Conservation (phyloP, 169 alveolate genomes). For the Miamiensis avidus region DNA sequence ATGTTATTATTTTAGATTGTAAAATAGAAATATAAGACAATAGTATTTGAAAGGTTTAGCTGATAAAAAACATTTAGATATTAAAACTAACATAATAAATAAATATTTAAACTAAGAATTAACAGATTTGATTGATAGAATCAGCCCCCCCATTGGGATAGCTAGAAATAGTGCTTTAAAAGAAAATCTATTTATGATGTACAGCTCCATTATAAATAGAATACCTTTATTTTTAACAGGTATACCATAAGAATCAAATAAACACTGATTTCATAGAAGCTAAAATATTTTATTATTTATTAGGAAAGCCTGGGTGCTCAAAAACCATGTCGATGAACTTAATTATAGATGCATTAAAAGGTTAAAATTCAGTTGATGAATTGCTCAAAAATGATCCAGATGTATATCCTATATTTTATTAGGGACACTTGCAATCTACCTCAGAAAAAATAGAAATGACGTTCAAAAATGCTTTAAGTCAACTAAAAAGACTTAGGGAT, state of each 20-base stretch:
- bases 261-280: too few relatives aligned
- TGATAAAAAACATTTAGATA: neutral
- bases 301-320: slow-evolving; percentile 52
- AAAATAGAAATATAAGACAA: neutral
- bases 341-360: slow-evolving; percentile 30
- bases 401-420: slow-evolving; percentile 9
- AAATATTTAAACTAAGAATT: slow-evolving; percentile 1
- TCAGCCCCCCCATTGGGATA: neutral
- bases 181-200: slow-evolving; percentile 47
- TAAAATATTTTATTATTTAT: too few relatives aligned
- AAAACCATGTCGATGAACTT: slow-evolving; percentile 37
- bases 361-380: neutral
- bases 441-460: too few relatives aligned
- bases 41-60: neutral
- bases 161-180: slow-evolving; percentile 5
- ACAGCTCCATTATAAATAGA: slow-evolving; percentile 36
- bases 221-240: slow-evolving; percentile 45
- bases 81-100: neutral
- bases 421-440: too few relatives aligned
- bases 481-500: slow-evolving; percentile 12
- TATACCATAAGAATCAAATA: too few relatives aligned
- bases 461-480: slow-evolving; percentile 32
- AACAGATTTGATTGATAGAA: neutral
- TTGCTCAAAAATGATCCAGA: neutral
- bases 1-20: slow-evolving; percentile 3